Evolutionary conservation across 2,329 filamentous ascomycete genomes (phyloP).

Genomic region (Aspergillus thermomutatus): DNA sequence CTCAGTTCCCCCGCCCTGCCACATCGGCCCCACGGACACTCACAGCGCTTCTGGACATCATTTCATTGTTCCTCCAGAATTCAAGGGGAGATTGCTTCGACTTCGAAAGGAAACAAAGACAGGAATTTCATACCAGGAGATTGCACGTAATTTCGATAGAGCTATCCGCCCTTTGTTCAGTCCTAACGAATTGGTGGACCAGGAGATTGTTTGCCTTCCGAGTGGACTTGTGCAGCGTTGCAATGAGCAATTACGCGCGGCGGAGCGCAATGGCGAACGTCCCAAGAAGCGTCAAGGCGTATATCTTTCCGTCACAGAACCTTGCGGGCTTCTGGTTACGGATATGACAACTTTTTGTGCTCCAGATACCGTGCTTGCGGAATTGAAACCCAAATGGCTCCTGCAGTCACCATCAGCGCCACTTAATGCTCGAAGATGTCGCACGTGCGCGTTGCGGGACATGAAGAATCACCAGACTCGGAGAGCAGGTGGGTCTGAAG

Average conservation of each 20-base stretch:
- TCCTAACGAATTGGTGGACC: conserved; percentile 52
- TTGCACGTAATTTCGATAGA: conserved; percentile 36
- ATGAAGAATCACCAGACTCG: conserved; percentile 43
- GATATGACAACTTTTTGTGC: conserved; percentile 60
- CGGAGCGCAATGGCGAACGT: conserved; percentile 45
- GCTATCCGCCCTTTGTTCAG: conserved; percentile 55
- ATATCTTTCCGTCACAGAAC: conserved; percentile 54
- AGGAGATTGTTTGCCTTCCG: conserved; percentile 52
- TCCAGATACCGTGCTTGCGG: conserved; percentile 48
- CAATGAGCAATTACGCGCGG: conserved; percentile 52
- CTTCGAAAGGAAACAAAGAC: conserved; percentile 57
- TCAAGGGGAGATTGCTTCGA: conserved; percentile 54
- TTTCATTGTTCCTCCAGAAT: conserved; percentile 15
- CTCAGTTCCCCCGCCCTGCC: conserved; percentile 30
- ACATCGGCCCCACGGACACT: conserved; percentile 23
- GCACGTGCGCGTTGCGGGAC: conserved; percentile 65
- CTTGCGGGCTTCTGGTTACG: conserved; percentile 66
- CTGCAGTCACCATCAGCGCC: conserved; percentile 72
- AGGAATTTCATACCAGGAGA: conserved; percentile 51
- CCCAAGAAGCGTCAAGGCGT: conserved; percentile 49
- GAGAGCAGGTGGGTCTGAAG: conserved; percentile 24
- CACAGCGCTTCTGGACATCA: conserved; percentile 11
- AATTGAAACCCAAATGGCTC: conserved; percentile 87
- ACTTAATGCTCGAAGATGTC: conserved; percentile 59
- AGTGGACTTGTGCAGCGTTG: conserved; percentile 45